Conservation (phyloP, 176 grass and related monocot species). For the Bromus sterilis region DNA sequence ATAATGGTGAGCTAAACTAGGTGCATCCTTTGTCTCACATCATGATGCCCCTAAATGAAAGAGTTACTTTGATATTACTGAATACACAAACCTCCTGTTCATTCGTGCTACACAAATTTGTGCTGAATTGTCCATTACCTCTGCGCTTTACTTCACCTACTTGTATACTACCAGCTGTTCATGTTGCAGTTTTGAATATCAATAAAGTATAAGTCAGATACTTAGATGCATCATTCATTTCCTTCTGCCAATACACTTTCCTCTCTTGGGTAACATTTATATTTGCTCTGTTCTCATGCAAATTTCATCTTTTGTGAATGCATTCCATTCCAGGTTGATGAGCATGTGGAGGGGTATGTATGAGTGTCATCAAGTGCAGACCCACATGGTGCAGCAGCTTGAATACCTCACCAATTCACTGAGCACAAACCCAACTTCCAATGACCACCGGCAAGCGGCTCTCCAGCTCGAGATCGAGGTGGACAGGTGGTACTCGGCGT, state of each 20-base stretch:
- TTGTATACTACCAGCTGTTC: not conserved
- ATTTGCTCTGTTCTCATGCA: conserved; percentile 6
- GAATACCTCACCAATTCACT: conserved; percentile 67
- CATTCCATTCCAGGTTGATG: conserved; percentile 69
- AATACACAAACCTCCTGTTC: not conserved
- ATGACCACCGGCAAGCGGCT: conserved; percentile 68
- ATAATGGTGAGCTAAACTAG: not conserved
- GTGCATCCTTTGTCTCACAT: not conserved
- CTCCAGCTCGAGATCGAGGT: conserved; percentile 91
- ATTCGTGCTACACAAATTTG: not conserved
- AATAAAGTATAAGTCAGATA: not conserved
- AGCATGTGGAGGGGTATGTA: conserved; percentile 99
- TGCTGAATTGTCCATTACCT: not conserved
- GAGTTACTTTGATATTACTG: not conserved
- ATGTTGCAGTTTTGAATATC: not conserved
- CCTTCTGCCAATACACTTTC: not conserved
- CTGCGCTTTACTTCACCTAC: not conserved
- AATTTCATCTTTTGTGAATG: conserved; percentile 12
- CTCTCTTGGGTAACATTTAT: not conserved
- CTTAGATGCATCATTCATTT: conserved; percentile 1
- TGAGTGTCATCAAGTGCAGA: conserved; percentile 97
- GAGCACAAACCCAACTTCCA: conserved; percentile 64
- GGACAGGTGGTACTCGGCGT: conserved; percentile 86
- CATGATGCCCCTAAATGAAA: not conserved
- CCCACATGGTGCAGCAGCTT: conserved; percentile 95